Percentiles rank a stretch among this genome's conserved stretches.
Evolutionary conservation across 768 basidiomycete genomes (phyloP).

Genomic region (Porphyrellus cyaneotinctus): DNA sequence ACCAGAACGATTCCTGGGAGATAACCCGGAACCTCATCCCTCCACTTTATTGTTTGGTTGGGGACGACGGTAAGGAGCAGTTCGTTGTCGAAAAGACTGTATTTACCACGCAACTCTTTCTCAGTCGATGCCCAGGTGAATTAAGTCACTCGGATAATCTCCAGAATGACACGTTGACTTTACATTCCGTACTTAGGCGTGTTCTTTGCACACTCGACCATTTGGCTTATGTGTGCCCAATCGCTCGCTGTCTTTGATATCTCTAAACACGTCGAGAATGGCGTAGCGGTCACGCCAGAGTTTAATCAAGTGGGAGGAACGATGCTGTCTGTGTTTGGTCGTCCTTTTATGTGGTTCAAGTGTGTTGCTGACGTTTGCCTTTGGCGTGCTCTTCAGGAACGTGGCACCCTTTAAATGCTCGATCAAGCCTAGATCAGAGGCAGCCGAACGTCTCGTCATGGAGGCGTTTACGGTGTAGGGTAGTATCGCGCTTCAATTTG

Average conservation of each 20-base stretch:
- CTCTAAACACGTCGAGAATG: slow-evolving; percentile 37
- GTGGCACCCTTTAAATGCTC: slow-evolving; percentile 12
- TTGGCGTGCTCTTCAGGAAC: background rate
- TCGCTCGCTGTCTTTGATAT: slow-evolving; percentile 45
- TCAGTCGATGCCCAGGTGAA: slow-evolving; percentile 15
- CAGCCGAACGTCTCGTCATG: background rate
- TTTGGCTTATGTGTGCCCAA: slow-evolving; percentile 27
- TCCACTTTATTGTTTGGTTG: slow-evolving; percentile 15
- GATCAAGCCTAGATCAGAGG: slow-evolving; percentile 7
- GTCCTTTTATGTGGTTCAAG: background rate
- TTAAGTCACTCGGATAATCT: background rate
- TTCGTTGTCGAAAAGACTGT: background rate
- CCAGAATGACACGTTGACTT: too few relatives aligned
- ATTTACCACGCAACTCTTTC: background rate
- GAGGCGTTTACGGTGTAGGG: background rate
- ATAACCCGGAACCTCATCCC: slow-evolving; percentile 13
- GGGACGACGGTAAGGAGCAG: slow-evolving; percentile 11
- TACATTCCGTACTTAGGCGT: slow-evolving; percentile 13
- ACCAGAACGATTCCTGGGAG: slow-evolving; percentile 23
- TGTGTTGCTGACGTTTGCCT: background rate
- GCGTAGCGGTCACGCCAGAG: slow-evolving; percentile 41
- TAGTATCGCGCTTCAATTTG: background rate
- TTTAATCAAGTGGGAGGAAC: slow-evolving; percentile 28
- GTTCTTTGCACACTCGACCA: slow-evolving; percentile 22
- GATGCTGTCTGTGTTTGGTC: slow-evolving; percentile 4